These are phyloP conservation scores for Nyctanthes arbortristis DNA, from an alignment of 257 asterid species.

Conservation along the genomic window DNA sequence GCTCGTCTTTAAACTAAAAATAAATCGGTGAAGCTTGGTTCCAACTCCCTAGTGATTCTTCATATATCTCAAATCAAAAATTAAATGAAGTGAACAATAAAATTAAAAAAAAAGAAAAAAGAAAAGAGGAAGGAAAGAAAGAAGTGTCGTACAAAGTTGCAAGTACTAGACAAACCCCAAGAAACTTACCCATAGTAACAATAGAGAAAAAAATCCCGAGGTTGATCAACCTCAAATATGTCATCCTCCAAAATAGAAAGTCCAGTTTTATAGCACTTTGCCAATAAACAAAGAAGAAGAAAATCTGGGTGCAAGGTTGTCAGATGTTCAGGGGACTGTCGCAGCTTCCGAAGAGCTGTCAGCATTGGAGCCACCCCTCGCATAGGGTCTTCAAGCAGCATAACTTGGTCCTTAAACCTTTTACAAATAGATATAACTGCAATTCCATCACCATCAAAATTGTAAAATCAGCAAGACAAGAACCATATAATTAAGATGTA, in stretches of 20 bases:
- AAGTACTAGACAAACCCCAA: slow-evolving; percentile 9
- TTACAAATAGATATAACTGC: slow-evolving; percentile 85
- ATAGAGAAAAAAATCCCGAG: slow-evolving; percentile 82
- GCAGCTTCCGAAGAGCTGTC: slow-evolving; percentile 75
- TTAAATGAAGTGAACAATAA: slow-evolving; percentile 12
- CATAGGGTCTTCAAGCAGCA: slow-evolving; percentile 68
- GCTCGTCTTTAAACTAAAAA: too few relatives aligned
- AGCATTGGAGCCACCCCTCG: slow-evolving; percentile 87
- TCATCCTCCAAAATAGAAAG: slow-evolving; percentile 69
- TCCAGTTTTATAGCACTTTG: slow-evolving; percentile 85
- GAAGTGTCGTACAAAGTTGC: background rate
- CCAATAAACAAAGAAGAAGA: slow-evolving; percentile 73
- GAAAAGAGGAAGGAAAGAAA: too few relatives aligned
- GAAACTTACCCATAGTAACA: slow-evolving; percentile 85
- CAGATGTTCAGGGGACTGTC: slow-evolving; percentile 66
- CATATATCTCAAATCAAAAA: background rate
- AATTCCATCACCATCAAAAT: slow-evolving; percentile 29
- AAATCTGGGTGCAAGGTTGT: slow-evolving; percentile 89
- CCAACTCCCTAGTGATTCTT: too few relatives aligned
- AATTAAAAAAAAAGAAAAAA: too few relatives aligned
- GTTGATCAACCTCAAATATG: slow-evolving; percentile 80
- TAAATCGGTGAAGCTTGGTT: background rate
- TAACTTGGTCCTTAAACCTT: slow-evolving; percentile 73
- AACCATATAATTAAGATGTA: slow-evolving; percentile 12
- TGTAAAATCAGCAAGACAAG: slow-evolving; percentile 24